Evolutionary conservation across 306 rosid genomes (phyloP), one percentile per base, ranked within the genome.

Genomic region (Acmispon strigosus): DNA sequence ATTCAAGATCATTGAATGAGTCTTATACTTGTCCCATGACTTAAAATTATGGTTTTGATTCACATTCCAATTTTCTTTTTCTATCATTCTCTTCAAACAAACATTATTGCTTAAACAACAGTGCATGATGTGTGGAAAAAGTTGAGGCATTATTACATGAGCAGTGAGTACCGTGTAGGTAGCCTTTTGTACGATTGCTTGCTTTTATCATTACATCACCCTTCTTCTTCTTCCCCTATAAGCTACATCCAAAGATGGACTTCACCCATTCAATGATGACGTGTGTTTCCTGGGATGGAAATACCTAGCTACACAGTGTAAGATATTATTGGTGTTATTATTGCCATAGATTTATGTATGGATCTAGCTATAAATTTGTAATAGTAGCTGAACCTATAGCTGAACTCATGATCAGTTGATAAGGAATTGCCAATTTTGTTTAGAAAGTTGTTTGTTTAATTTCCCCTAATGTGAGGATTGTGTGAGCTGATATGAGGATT

Each of bases 41-140:
- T 27, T 27, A 27, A 27, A 27, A 4, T 0, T 4, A 22, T 4
- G 34, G 34, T 27, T 27, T 27, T 27, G 34, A 27, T 27, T 27
- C 5, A 4, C 34, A 27, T 4, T 27, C 34, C 34, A 27, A 27
- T 0, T 27, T 22, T n/a, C n/a, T n/a, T n/a, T n/a, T n/a, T n/a
- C 1, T 22, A 22, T 22, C 27, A 22, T 27, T 2, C 34, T 27
- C 4, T 27, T 27, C 5, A 27, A 27, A 27, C 34, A 27, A 27
- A 27, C 34, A 27, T 27, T 27, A 27, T 27, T 27, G 34, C 5
- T 27, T 27, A 27, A 34, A 39, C 76, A 37, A 81, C 76, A 77
- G 73, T 80, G 73, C 64, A 79, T 18, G 82, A 55, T 74, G 67
- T n/a, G 65, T 48, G 74, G 60, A 53, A 68, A 50, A 76, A 52